These are phyloP conservation scores for Venturia oleaginea DNA, from an alignment of 2,329 filamentous ascomycete genomes.

Conservation along the genomic window DNA sequence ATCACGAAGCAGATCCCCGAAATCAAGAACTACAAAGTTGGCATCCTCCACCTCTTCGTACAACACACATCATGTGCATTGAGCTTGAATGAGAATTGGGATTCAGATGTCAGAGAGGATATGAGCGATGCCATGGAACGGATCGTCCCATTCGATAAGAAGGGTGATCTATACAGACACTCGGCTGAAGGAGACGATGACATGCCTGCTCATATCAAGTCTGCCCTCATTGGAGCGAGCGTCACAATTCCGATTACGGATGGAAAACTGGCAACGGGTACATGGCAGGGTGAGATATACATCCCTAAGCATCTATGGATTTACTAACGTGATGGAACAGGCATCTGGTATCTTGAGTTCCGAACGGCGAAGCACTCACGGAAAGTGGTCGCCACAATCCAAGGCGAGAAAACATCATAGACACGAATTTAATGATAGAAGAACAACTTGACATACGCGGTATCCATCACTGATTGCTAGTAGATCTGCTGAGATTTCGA, in stretches of 20 bases:
- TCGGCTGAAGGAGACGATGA: conserved; percentile 81
- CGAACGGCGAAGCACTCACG: conserved; percentile 65
- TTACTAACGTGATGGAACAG: not conserved
- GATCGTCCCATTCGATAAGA: conserved; percentile 70
- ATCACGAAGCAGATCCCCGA: conserved; percentile 67
- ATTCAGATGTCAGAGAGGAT: conserved; percentile 75
- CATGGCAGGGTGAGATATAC: conserved; percentile 54
- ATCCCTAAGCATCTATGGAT: not conserved
- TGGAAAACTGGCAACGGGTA: conserved; percentile 61
- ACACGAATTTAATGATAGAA: not conserved
- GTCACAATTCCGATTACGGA: conserved; percentile 86
- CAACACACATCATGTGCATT: conserved; percentile 93
- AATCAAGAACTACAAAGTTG: conserved; percentile 73
- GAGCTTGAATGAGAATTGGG: conserved; percentile 87
- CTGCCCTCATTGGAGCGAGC: conserved; percentile 76
- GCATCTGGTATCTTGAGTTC: conserved; percentile 94
- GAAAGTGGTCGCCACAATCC: conserved; percentile 84
- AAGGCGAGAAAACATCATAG: conserved; percentile 58
- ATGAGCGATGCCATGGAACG: conserved; percentile 92
- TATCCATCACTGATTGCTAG: no score
- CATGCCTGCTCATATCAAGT: conserved; percentile 97
- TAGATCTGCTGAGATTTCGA: no score
- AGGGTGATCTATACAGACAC: conserved; percentile 66
- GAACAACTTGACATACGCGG: not conserved
- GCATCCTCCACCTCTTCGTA: conserved; percentile 79